Conservation (phyloP, 768 basidiomycete species). For the Atractiella rhizophila region DNA sequence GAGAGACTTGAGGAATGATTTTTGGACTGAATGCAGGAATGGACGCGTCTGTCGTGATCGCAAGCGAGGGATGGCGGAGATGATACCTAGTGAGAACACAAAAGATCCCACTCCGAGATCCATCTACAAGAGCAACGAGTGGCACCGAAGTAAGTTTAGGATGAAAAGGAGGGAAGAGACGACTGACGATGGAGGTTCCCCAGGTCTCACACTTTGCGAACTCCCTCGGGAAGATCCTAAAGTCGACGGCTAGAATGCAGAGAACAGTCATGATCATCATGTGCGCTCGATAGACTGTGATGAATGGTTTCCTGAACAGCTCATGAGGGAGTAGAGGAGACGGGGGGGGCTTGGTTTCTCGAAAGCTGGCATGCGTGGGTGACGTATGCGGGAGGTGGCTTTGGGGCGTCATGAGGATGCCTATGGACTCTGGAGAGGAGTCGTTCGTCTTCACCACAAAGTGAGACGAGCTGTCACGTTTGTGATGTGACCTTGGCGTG, state of each 20-base stretch:
- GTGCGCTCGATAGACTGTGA: conserved; percentile 71
- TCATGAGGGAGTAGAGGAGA: background rate
- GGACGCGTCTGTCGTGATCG: conserved; percentile 11
- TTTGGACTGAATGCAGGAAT: conserved; percentile 29
- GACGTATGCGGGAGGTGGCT: background rate
- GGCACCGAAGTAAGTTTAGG: background rate
- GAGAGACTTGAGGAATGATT: conserved; percentile 33
- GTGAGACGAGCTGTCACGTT: background rate
- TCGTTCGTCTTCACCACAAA: background rate
- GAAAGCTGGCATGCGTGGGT: background rate
- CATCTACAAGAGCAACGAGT: conserved; percentile 37
- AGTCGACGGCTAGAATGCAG: conserved; percentile 86
- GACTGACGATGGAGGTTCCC: conserved; percentile 66
- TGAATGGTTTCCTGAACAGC: conserved; percentile 34
- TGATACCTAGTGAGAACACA: conserved; percentile 80
- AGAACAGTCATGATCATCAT: conserved; percentile 85
- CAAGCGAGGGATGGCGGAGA: conserved; percentile 63
- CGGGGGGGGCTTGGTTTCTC: background rate
- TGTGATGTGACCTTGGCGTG: background rate
- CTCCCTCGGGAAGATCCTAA: conserved; percentile 61
- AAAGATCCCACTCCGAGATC: conserved; percentile 93
- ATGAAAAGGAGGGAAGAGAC: background rate
- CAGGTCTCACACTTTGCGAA: conserved; percentile 84
- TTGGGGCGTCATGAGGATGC: background rate
- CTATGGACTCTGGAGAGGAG: background rate